Percentiles rank a stretch among this genome's conserved stretches.
Evolutionary conservation across 495 filamentous ascomycete species (phyloP).

Genomic region (Hypomontagnella submonticulosa): DNA sequence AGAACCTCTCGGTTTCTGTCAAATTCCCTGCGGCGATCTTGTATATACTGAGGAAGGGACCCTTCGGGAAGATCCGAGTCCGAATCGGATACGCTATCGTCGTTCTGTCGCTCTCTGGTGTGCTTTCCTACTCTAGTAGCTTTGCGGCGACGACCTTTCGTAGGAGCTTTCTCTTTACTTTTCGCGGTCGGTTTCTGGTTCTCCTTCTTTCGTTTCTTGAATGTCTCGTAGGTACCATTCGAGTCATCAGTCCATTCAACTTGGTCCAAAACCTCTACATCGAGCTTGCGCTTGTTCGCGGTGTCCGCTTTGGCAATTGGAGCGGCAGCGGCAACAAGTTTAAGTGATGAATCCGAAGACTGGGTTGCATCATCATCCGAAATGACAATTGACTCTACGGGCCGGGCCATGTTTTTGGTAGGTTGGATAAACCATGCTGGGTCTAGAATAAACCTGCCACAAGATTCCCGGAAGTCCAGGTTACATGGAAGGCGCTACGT

Average conservation of each 20-base stretch:
- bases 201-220: constrained; percentile 42
- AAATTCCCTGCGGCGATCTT: constrained; percentile 66
- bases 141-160: constrained; percentile 21
- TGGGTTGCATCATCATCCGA: constrained; percentile 44
- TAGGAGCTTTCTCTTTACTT: constrained; percentile 32
- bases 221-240: constrained; percentile 19
- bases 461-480: too few species aligned
- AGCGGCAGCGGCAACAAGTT: constrained; percentile 3
- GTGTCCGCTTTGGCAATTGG: neutral
- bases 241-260: constrained; percentile 43
- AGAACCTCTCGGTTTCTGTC: constrained; percentile 67
- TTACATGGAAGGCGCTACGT: too few species aligned
- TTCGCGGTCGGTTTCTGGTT: constrained; percentile 14
- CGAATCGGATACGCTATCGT: constrained; percentile 30
- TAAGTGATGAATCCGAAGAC: constrained; percentile 32
- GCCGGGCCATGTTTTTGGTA: constrained; percentile 24
- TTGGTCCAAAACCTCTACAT: constrained; percentile 13
- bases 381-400: constrained; percentile 32
- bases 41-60: constrained; percentile 58
- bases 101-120: constrained; percentile 21
- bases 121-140: constrained; percentile 10
- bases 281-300: constrained; percentile 38
- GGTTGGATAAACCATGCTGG: constrained; percentile 2
- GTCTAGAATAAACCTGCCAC: neutral
- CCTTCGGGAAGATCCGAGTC: constrained; percentile 24